phyloP scores from a whole-genome alignment of 140 eudicot genomes.

The Ambrosia hybrid region DNA sequence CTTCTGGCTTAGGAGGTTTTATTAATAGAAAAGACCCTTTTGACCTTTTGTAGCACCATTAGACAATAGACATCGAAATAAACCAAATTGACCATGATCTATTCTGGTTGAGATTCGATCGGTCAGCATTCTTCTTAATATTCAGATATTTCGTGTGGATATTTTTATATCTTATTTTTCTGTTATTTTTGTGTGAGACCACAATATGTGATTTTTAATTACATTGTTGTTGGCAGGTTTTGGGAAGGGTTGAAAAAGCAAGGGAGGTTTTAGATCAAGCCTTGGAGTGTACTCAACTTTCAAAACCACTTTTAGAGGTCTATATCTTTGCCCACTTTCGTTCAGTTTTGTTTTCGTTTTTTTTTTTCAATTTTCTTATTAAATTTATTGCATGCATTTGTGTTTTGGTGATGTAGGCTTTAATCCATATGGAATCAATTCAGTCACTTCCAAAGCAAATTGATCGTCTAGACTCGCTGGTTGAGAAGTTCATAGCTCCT shows the following conservation, averaged over 20 bases:
- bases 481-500: conserved; percentile 74
- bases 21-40: not conserved
- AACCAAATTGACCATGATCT: not conserved
- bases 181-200: not conserved
- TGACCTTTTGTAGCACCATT: not conserved
- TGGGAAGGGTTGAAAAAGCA: conserved; percentile 79
- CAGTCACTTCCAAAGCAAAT: conserved; percentile 70
- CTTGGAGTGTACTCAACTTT: conserved; percentile 63
- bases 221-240: conserved; percentile 42
- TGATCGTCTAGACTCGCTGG: conserved; percentile 72
- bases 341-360: not conserved
- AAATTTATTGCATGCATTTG: not conserved
- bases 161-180: not conserved
- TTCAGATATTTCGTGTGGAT: not conserved
- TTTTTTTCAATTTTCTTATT: not conserved
- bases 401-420: conserved; percentile 55
- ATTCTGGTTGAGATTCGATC: not conserved
- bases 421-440: conserved; percentile 83
- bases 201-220: not conserved
- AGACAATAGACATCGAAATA: not conserved
- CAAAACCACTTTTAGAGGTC: conserved; percentile 96
- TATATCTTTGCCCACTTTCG: conserved; percentile 18
- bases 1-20: not conserved
- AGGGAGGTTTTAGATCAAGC: conserved; percentile 84
- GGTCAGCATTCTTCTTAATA: not conserved